A percentile compares a stretch with the other conserved stretches of the same genome.
Evolutionary conservation across 768 basidiomycete genomes (phyloP).

Genomic region (Imleria badia): DNA sequence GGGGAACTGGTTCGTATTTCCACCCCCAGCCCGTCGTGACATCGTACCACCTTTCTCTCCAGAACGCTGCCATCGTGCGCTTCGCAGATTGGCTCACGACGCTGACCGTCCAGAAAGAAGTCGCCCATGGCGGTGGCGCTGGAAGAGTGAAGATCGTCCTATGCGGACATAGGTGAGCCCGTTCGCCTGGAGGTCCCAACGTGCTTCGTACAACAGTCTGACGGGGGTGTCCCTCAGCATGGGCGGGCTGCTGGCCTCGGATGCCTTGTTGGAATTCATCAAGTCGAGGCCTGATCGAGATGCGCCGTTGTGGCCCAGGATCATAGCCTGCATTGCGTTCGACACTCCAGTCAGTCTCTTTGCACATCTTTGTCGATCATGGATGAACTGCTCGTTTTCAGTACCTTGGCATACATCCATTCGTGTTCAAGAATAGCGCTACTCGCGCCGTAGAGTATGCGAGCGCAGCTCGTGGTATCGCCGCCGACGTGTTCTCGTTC

Average conservation of each 20-base stretch:
- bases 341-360: conserved; percentile 76
- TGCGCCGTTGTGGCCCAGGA: conserved; percentile 83
- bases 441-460: conserved; percentile 74
- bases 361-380: not conserved
- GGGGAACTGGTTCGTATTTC: conserved; percentile 72
- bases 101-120: conserved; percentile 84
- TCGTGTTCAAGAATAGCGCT: conserved; percentile 80
- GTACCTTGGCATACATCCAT: conserved; percentile 88
- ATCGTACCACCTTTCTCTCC: not conserved
- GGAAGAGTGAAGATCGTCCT: conserved; percentile 75
- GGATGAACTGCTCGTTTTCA: conserved; percentile 30
- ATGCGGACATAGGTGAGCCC: conserved; percentile 79
- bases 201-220: not conserved
- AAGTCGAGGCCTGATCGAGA: conserved; percentile 60
- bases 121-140: conserved; percentile 73
- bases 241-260: conserved; percentile 89
- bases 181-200: not conserved
- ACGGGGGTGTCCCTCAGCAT: conserved; percentile 54
- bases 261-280: conserved; percentile 73
- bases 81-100: conserved; percentile 94
- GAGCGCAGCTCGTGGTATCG: conserved; percentile 60
- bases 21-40: not conserved
- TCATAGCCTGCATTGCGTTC: conserved; percentile 81
- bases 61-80: conserved; percentile 79
- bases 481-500: conserved; percentile 58